phyloP scores from a whole-genome alignment of 192 early-diverging fungal genomes.

The Podila clonocystis region DNA sequence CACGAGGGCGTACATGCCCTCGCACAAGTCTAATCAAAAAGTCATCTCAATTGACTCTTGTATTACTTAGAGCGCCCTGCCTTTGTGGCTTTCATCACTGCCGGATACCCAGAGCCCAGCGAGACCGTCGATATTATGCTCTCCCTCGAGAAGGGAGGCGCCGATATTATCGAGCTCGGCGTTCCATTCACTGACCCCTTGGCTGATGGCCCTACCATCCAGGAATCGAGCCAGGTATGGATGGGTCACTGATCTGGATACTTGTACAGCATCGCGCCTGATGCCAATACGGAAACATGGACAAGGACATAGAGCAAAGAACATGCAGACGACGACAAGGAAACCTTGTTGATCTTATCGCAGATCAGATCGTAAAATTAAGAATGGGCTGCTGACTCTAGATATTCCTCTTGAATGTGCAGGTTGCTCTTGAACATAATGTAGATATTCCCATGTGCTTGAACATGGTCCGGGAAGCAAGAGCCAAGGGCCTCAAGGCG shows the following conservation, averaged over 20 bases:
- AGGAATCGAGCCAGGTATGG: constrained; percentile 84
- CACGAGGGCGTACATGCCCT: too few species aligned
- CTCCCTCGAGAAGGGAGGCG: constrained; percentile 90
- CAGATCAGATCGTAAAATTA: neutral
- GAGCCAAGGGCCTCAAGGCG: constrained; percentile 81
- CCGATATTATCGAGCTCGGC: constrained; percentile 96
- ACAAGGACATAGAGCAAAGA: neutral
- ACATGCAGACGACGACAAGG: neutral
- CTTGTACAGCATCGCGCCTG: neutral
- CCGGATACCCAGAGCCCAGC: constrained; percentile 85
- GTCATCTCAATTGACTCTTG: too few species aligned
- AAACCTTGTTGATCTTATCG: neutral
- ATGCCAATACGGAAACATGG: neutral
- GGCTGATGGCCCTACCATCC: constrained; percentile 98
- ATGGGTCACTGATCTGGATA: neutral
- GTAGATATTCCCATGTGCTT: constrained; percentile 87
- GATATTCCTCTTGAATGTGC: neutral
- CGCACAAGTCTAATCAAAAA: too few species aligned
- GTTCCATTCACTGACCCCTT: constrained; percentile 98
- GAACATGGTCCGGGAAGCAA: constrained; percentile 81
- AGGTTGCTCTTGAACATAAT: constrained; percentile 83
- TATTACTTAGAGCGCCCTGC: constrained; percentile 71
- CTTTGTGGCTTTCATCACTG: constrained; percentile 95
- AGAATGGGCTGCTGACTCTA: too few species aligned
- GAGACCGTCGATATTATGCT: constrained; percentile 88